Percentiles rank a stretch among this genome's conserved stretches.
Evolutionary conservation across 2,329 filamentous ascomycete species (phyloP).

Genomic region (Acephala macrosclerotiorum): DNA sequence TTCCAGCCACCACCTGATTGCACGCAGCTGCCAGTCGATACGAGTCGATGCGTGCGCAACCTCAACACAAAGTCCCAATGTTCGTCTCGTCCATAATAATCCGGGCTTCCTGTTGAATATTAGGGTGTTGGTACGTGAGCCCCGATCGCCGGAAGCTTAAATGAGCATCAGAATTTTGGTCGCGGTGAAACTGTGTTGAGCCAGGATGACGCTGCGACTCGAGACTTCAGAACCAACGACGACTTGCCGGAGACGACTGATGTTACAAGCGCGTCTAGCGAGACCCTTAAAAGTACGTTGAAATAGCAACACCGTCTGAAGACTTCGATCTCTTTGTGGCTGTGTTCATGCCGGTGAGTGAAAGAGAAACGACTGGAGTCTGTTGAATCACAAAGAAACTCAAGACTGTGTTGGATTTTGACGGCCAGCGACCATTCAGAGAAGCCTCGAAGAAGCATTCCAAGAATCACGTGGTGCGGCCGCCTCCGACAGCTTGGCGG

Average conservation of each 20-base stretch:
- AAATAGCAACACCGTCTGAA: slow-evolving; percentile 8
- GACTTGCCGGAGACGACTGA: neutral
- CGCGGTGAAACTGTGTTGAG: slow-evolving; percentile 4
- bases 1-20: slow-evolving; percentile 25
- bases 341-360: slow-evolving; percentile 4
- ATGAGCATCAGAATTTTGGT: slow-evolving; percentile 10
- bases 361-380: neutral
- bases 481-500: neutral
- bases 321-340: neutral
- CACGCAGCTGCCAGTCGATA: neutral
- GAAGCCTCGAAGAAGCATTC: neutral
- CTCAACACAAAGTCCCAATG: slow-evolving; percentile 6
- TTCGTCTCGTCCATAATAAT: neutral
- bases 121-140: slow-evolving; percentile 12
- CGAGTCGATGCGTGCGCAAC: neutral
- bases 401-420: neutral
- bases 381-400: neutral
- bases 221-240: neutral
- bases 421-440: neutral
- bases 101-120: neutral
- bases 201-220: neutral
- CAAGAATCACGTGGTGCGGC: neutral
- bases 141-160: slow-evolving; percentile 27
- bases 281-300: neutral
- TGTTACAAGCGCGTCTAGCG: slow-evolving; percentile 10